Evolutionary conservation across 2,329 filamentous ascomycete species (phyloP).

Genomic region (Scolecobasidium constrictum): DNA sequence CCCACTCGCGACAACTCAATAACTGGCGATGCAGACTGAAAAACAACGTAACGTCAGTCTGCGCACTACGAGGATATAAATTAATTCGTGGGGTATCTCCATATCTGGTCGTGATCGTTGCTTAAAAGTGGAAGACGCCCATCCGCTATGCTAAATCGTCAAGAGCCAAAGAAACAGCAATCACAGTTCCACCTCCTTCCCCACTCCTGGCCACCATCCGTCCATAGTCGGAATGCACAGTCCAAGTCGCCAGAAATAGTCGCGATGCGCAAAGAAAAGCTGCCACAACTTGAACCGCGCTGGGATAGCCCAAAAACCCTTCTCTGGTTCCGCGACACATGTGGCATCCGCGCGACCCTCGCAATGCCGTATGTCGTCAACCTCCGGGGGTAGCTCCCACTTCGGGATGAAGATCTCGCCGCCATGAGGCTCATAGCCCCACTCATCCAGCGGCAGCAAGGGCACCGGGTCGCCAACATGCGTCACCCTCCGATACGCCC

Average conservation of each 20-base stretch:
- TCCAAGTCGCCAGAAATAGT: constrained; percentile 93
- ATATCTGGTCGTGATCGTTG: too few relatives aligned
- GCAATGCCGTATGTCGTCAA: constrained; percentile 61
- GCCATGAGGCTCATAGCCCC: constrained; percentile 76
- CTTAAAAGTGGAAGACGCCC: too few relatives aligned
- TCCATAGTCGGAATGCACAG: constrained; percentile 61
- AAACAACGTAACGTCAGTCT: too few relatives aligned
- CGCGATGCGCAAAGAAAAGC: constrained; percentile 82
- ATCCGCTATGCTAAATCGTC: too few relatives aligned
- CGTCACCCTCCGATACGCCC: constrained; percentile 65
- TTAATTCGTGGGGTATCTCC: too few relatives aligned
- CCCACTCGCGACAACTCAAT: too few relatives aligned
- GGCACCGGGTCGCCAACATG: constrained; percentile 83
- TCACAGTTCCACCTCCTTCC: not conserved
- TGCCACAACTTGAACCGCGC: constrained; percentile 72
- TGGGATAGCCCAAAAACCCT: constrained; percentile 27
- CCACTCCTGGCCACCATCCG: not conserved
- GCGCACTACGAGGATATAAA: too few relatives aligned
- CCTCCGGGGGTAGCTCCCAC: constrained; percentile 52
- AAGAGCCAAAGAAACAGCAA: too few relatives aligned
- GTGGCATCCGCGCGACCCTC: constrained; percentile 56
- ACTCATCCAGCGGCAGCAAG: constrained; percentile 72
- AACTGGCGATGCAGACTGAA: too few relatives aligned
- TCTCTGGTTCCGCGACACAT: constrained; percentile 52
- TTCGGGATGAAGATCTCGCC: constrained; percentile 84